Evolutionary conservation across 2,329 filamentous ascomycete species (phyloP).

Genomic region (Aphanocladium album): DNA sequence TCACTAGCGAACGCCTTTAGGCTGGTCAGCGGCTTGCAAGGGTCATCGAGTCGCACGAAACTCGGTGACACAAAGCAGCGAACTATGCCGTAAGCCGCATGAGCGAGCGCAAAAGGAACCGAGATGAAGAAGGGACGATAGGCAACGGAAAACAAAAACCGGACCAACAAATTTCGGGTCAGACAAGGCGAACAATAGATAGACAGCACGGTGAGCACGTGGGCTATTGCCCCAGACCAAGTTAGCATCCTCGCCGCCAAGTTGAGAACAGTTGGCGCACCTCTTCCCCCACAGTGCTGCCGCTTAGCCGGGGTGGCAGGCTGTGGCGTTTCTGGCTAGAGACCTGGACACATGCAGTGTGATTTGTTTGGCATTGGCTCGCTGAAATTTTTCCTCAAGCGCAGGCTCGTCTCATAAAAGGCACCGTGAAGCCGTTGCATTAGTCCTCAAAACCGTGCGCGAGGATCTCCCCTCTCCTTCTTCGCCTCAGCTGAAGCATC

Average conservation of each 20-base stretch:
- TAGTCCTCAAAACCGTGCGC: background rate
- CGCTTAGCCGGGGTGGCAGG: slow-evolving; percentile 7
- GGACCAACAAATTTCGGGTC: background rate
- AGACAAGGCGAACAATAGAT: slow-evolving; percentile 1
- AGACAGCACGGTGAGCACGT: background rate
- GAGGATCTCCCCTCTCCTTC: background rate
- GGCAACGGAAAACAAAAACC: background rate
- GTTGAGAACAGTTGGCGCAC: slow-evolving; percentile 1
- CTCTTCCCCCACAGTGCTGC: slow-evolving; percentile 9
- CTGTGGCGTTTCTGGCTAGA: background rate
- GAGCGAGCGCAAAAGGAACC: background rate
- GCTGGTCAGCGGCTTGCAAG: background rate
- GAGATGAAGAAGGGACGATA: background rate
- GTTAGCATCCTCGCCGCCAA: background rate
- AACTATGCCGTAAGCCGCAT: background rate
- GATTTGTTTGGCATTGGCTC: background rate
- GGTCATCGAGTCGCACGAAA: background rate
- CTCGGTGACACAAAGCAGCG: background rate
- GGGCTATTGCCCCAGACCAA: slow-evolving; percentile 3
- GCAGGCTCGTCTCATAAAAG: background rate
- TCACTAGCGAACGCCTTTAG: background rate
- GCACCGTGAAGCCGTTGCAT: background rate
- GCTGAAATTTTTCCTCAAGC: background rate
- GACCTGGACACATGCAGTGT: background rate
- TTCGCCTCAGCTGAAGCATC: background rate